Percentiles rank a stretch among this genome's conserved stretches.
phyloP scores from a whole-genome alignment of 345 rosid species.

The Brassica juncea region DNA sequence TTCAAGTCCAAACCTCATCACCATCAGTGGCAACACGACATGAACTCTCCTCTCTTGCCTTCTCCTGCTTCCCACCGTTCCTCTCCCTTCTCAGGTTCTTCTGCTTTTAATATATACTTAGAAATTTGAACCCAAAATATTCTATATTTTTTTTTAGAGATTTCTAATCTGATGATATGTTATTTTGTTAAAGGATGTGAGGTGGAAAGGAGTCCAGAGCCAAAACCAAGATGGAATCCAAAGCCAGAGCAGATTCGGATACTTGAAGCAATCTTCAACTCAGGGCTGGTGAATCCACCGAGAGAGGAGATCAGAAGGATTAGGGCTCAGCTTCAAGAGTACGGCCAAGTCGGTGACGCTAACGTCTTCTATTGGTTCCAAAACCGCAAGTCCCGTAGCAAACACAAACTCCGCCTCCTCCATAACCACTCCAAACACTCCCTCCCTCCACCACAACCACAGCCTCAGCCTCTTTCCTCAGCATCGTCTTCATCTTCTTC shows the following conservation, averaged over 20 bases:
- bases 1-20: conserved; percentile 92
- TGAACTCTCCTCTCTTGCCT: conserved; percentile 66
- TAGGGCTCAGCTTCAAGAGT: conserved; percentile 88
- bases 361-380: conserved; percentile 99
- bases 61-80: conserved; percentile 59
- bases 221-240: conserved; percentile 99
- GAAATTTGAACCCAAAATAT: background rate
- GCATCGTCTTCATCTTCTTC: conserved; percentile 53
- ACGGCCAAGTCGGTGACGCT: conserved; percentile 98
- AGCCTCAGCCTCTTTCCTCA: conserved; percentile 21
- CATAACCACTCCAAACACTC: conserved; percentile 56
- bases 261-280: conserved; percentile 94
- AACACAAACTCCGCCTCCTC: conserved; percentile 84
- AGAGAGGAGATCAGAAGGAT: conserved; percentile 94
- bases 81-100: conserved; percentile 43
- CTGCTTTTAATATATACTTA: background rate
- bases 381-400: conserved; percentile 95
- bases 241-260: conserved; percentile 98
- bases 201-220: conserved; percentile 85
- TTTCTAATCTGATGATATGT: conserved; percentile 14
- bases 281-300: conserved; percentile 99
- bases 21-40: conserved; percentile 92
- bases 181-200: conserved; percentile 54
- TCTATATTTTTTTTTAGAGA: background rate
- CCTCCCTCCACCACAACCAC: conserved; percentile 34